Percentiles rank a stretch among this genome's conserved stretches.
Evolutionary conservation across 192 early-diverging fungal genomes (phyloP).

Genomic region (Chytriomyces hyalinus): DNA sequence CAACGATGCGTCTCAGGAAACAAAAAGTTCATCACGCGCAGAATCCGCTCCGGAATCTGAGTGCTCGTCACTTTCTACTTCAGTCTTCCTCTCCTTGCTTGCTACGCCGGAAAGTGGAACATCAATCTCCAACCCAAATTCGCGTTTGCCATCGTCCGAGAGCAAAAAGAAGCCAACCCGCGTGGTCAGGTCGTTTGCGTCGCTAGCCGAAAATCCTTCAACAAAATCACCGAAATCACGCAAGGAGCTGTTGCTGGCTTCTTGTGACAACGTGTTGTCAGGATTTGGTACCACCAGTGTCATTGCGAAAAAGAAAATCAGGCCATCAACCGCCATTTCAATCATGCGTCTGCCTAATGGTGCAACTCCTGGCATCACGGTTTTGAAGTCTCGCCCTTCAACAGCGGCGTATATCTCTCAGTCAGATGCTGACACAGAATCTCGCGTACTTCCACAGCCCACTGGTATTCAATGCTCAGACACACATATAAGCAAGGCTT

Average conservation of each 20-base stretch:
- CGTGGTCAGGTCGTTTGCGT: too few species aligned
- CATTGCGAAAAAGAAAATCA: slow-evolving; percentile 31
- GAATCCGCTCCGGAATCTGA: slow-evolving; percentile 29
- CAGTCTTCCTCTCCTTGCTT: slow-evolving; percentile 36
- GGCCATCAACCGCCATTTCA: slow-evolving; percentile 64
- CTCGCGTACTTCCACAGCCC: too few species aligned
- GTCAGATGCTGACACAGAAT: background rate
- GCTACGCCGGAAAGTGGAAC: background rate
- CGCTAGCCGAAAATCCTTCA: background rate
- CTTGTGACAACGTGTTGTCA: background rate
- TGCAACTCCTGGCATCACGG: slow-evolving; percentile 41
- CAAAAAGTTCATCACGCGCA: background rate
- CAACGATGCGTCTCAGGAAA: background rate
- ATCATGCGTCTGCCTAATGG: slow-evolving; percentile 57
- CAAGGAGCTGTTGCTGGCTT: background rate
- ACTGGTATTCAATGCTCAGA: background rate
- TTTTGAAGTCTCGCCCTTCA: slow-evolving; percentile 53
- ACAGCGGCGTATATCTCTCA: slow-evolving; percentile 38
- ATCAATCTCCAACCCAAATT: background rate
- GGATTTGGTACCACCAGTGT: background rate
- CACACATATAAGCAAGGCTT: background rate
- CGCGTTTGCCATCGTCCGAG: background rate
- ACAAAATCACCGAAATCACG: background rate
- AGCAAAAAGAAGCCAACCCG: background rate
- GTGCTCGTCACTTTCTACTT: slow-evolving; percentile 37